Percentiles rank a stretch among this genome's conserved stretches.
These are phyloP conservation scores for Penicillium expansum DNA, from an alignment of 2,329 filamentous ascomycete genomes.

Conservation along the genomic window DNA sequence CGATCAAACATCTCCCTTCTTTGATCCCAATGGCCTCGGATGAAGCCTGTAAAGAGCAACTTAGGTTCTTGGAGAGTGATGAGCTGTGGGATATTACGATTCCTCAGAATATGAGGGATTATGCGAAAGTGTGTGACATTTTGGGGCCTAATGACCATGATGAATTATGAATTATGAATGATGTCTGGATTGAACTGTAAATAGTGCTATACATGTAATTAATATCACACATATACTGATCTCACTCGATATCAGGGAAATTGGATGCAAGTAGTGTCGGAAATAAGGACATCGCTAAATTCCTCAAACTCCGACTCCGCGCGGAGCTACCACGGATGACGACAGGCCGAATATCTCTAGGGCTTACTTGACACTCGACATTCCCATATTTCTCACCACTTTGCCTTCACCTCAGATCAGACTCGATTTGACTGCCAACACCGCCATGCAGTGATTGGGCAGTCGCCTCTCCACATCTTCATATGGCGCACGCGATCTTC, in stretches of 20 bases:
- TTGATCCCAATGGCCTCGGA: constrained; percentile 34
- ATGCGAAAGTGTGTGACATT: constrained; percentile 31
- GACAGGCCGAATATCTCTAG: constrained; percentile 9
- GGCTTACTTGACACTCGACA: not conserved
- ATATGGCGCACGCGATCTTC: constrained; percentile 22
- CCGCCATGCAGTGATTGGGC: constrained; percentile 16
- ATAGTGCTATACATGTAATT: not conserved
- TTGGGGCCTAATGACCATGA: constrained; percentile 22
- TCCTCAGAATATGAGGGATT: constrained; percentile 36
- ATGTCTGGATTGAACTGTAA: not conserved
- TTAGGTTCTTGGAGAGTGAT: constrained; percentile 30
- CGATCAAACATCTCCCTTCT: constrained; percentile 29
- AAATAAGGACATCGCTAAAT: not conserved
- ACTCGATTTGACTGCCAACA: not conserved
- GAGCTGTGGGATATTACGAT: constrained; percentile 36
- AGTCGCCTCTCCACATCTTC: not conserved
- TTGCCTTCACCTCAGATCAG: not conserved
- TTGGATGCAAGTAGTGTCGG: not conserved
- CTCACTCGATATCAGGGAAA: not conserved
- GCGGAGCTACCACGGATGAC: constrained; percentile 17
- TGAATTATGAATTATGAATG: constrained; percentile 19
- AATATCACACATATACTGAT: not conserved
- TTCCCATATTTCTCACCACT: not conserved
- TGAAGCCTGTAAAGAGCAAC: constrained; percentile 31
- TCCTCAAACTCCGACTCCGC: constrained; percentile 4